Evolutionary conservation across 2,329 filamentous ascomycete species (phyloP), one percentile per base, ranked within the genome.

Genomic region (Aspergillaceae sp.): DNA sequence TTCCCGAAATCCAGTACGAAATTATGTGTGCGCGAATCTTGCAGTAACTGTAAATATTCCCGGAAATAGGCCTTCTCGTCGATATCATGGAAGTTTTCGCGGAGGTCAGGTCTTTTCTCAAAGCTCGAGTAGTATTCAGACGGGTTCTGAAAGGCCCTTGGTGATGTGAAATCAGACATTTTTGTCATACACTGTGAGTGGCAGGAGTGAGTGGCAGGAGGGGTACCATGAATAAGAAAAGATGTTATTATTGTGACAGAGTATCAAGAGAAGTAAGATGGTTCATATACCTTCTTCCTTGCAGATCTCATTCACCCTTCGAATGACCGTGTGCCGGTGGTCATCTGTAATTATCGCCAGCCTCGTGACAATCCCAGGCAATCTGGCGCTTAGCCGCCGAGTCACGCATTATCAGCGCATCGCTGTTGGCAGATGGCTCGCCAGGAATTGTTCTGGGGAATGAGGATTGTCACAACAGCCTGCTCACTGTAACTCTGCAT

Each of bases 1-100:
- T 66, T 63, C 9, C 69, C 67, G 48, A 72, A 72, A 50, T 71
- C 67, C 34, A 72, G 55, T 28, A 70, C 60, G 46, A 72, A 72
- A 50, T 71, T 72, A 8, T 50, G 51, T 0, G 67, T 69, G 2
- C 48, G 47, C 8, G 60, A 49, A 38, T 63, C 54, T 34, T 57
- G 40, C 4, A 72, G 49, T 8, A 50, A 54, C 5, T 51, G 49
- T 42, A 62, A 52, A 41, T 63, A 67, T 4, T 47, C 30, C 11
- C 42, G 42, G 47, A 70, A 70, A 47, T 63, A 50, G 3, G 28
- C 42, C 8, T 57, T 48, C 26, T 68, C 57, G 35, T 72, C 69
- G 26, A 71, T 69, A 45, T 70, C 54, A 26, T 58, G 50, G 45
- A 69, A 69, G 37, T 56, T 60, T 9, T 53, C 44, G 29, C 40